Evolutionary conservation across 768 basidiomycete genomes (phyloP).

Genomic region (Leccinum olivaceopallidum): DNA sequence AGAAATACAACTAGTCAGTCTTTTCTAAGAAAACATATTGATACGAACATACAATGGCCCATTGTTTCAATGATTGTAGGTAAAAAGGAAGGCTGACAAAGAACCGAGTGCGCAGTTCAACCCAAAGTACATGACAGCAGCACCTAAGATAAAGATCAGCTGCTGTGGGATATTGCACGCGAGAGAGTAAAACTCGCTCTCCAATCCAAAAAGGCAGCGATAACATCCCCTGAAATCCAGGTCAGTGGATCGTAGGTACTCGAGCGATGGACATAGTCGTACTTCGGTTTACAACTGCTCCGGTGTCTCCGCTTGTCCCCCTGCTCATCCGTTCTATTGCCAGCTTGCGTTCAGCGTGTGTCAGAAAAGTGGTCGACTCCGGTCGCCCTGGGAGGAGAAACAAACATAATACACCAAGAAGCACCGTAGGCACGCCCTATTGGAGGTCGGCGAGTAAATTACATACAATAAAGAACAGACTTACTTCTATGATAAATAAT

Average conservation of each 20-base stretch:
- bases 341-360: slow-evolving; percentile 33
- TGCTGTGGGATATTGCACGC: too few relatives aligned
- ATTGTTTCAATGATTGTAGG: slow-evolving; percentile 56
- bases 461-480: neutral
- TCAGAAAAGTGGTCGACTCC: slow-evolving; percentile 36
- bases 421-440: slow-evolving; percentile 57
- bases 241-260: neutral
- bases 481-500: slow-evolving; percentile 31
- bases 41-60: slow-evolving; percentile 40
- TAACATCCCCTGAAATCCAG: slow-evolving; percentile 36
- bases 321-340: slow-evolving; percentile 39
- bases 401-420: slow-evolving; percentile 29
- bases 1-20: slow-evolving; percentile 5
- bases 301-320: slow-evolving; percentile 43
- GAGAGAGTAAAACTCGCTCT: slow-evolving; percentile 21
- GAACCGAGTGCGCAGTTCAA: slow-evolving; percentile 50
- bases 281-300: slow-evolving; percentile 43
- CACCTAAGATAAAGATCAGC: slow-evolving; percentile 28
- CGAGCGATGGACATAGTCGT: neutral
- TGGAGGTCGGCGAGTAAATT: neutral
- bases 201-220: slow-evolving; percentile 49
- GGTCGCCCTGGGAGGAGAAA: slow-evolving; percentile 34
- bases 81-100: slow-evolving; percentile 54
- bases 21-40: neutral
- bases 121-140: slow-evolving; percentile 49